Conservation (phyloP, 2,329 filamentous ascomycete species). For the Ceratocystis eucalypticola region DNA sequence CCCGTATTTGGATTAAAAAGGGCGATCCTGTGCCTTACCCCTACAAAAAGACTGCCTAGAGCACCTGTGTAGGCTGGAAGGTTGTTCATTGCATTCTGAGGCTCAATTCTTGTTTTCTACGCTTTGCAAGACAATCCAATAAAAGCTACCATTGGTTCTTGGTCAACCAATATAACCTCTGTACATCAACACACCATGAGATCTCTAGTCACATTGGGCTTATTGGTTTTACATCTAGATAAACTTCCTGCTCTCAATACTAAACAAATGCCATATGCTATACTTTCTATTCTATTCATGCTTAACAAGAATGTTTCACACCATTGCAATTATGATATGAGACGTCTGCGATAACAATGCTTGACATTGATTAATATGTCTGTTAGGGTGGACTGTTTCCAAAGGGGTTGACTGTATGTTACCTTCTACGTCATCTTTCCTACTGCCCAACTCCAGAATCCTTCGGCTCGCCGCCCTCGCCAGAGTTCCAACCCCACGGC, state of each 20-base stretch:
- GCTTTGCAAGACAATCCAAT: background rate
- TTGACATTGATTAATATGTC: background rate
- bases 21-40: conserved; percentile 52
- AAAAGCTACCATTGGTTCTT: background rate
- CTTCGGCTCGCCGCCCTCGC: conserved; percentile 23
- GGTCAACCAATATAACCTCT: conserved; percentile 7
- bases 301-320: background rate
- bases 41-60: conserved; percentile 31
- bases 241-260: background rate
- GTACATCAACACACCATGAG: background rate
- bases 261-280: background rate
- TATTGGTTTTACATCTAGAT: background rate
- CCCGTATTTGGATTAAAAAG: conserved; percentile 75
- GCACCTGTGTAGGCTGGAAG: no score
- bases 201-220: background rate
- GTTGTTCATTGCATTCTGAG: background rate
- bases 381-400: background rate
- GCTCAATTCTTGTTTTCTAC: background rate
- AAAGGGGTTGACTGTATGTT: background rate
- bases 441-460: conserved; percentile 32
- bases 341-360: background rate
- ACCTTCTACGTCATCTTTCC: background rate
- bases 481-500: conserved; percentile 33
- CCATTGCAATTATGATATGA: background rate
- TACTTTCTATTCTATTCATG: conserved; percentile 4